Evolutionary conservation across 2,329 filamentous ascomycete genomes (phyloP).

Genomic region (Nigrospora osmanthi): DNA sequence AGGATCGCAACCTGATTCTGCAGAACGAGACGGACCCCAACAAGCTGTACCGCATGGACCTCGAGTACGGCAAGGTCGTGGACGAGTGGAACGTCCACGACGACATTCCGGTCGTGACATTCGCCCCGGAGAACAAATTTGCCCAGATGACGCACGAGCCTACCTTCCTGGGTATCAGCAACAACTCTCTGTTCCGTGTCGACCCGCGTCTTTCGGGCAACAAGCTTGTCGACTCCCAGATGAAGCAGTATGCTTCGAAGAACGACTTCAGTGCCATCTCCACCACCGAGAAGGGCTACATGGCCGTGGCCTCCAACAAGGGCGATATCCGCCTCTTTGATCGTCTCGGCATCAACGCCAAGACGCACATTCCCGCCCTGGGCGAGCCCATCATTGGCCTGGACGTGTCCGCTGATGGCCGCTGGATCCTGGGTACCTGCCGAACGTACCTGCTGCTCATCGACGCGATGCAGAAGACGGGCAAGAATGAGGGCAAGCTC

Average conservation of each 20-base stretch:
- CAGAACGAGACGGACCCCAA: slow-evolving; percentile 80
- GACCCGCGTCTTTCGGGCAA: slow-evolving; percentile 84
- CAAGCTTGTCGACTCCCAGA: slow-evolving; percentile 85
- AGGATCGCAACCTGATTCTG: slow-evolving; percentile 82
- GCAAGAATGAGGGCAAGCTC: slow-evolving; percentile 97
- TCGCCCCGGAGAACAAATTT: slow-evolving; percentile 96
- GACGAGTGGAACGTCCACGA: slow-evolving; percentile 99
- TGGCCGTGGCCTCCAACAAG: slow-evolving; percentile 95
- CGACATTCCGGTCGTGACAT: slow-evolving; percentile 85
- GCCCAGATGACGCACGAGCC: slow-evolving; percentile 94
- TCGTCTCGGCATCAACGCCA: slow-evolving; percentile 90
- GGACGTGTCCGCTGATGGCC: slow-evolving; percentile 90
- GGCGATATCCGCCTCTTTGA: slow-evolving; percentile 96
- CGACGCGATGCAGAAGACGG: slow-evolving; percentile 80
- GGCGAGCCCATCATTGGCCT: slow-evolving; percentile 92
- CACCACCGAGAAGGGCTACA: slow-evolving; percentile 93
- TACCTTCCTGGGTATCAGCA: slow-evolving; percentile 87
- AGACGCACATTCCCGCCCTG: slow-evolving; percentile 91
- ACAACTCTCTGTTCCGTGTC: slow-evolving; percentile 87
- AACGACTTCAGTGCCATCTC: slow-evolving; percentile 94
- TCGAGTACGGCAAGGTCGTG: slow-evolving; percentile 95
- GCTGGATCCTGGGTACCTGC: slow-evolving; percentile 92
- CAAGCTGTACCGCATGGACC: slow-evolving; percentile 92
- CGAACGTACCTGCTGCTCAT: slow-evolving; percentile 91
- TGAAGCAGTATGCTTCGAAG: slow-evolving; percentile 95